phyloP scores from a whole-genome alignment of 1,284 basidiomycete species.

The Ganoderma sp. region DNA sequence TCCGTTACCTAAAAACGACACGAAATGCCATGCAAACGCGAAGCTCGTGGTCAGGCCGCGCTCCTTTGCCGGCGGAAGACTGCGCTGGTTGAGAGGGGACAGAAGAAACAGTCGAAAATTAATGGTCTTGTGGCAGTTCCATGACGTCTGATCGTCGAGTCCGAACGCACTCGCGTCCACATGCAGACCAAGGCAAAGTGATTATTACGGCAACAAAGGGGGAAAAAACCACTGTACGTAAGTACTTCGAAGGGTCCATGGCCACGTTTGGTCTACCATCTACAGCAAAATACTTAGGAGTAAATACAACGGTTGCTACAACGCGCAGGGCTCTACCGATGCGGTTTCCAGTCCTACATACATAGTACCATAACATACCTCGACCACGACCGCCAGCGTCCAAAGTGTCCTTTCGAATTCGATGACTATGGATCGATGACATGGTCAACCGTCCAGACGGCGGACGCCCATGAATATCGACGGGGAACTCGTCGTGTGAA shows the following conservation, averaged over 20 bases:
- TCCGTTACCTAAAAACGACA: neutral
- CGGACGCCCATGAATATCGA: neutral
- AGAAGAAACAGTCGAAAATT: neutral
- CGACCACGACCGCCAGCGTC: neutral
- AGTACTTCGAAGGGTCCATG: neutral
- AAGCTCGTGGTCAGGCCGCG: neutral
- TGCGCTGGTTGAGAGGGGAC: neutral
- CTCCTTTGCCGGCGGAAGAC: neutral
- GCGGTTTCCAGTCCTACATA: neutral
- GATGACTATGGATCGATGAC: neutral
- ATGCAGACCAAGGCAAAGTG: neutral
- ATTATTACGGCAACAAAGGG: neutral
- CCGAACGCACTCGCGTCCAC: neutral
- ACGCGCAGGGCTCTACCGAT: neutral
- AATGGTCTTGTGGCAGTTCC: neutral
- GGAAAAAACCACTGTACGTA: neutral
- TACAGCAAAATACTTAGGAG: neutral
- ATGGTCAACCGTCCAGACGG: neutral
- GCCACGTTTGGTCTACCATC: neutral
- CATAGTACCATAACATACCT: neutral
- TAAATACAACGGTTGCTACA: neutral
- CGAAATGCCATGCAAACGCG: neutral
- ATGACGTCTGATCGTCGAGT: conserved; percentile 1
- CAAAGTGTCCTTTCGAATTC: neutral
- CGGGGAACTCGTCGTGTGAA: neutral